Base-by-base conservation (phyloP, 306 rosid species). In the Trifolium fragiferum region DNA sequence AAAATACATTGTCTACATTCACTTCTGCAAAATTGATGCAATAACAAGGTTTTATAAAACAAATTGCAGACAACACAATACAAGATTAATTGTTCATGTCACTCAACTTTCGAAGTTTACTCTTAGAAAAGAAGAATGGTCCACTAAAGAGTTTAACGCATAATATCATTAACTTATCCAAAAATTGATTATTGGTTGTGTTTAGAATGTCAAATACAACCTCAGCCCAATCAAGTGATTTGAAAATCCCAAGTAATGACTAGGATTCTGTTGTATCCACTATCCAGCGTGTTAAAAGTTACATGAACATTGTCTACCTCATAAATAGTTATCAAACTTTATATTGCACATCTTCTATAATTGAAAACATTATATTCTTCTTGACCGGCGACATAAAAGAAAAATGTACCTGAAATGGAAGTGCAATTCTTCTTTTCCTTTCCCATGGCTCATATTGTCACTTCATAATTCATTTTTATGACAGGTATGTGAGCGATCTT, bases 1-100 rank as follows among this genome's bases (percentile, higher is more conserved):
- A 41, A 10, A 41, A 41, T 10, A 41, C 47, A 41, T 11, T 40
- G 46, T 40, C 46, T 41, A 41, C 47, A 41, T 41, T 41, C 16
- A 7, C 57, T 50, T 50, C 21, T 50, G 57, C 57, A 50, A 50
- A 50, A 16, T 16, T 50, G 10, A 16, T 50, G 57, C 57, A n/a
- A 16, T 50, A 50, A 16, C 57, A n/a, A 50, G 57, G 57, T 50
- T 46, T 46, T 46, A 46, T 46, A 46, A 4, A 50, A 50, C 21
- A 50, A 50, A 50, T 50, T 50, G 21, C 10, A 50, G 57, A 50
- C 57, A 50, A 50, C 57, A 50, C 57, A 50, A 50, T 23, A 50
- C 21, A 50, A 50, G 57, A 50, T 46, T 3, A 46, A 46, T 46
- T 46, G 16, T 14, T 11, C 51, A 0, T 10, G 47, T 41, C 47